Conservation (phyloP, 2,329 filamentous ascomycete species). For the Leptosphaerulina australis region DNA sequence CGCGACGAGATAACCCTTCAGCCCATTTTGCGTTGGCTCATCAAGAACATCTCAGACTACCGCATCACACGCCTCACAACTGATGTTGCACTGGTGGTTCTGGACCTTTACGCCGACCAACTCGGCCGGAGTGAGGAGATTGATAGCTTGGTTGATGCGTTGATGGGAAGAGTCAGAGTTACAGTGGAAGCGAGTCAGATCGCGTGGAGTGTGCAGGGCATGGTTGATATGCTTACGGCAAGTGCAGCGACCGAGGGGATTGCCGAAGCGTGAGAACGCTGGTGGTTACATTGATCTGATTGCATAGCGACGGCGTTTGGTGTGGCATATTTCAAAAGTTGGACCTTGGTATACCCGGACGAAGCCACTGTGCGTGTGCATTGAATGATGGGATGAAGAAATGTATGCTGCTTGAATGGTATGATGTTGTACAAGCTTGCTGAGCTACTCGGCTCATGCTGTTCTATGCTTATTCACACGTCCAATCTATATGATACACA, state of each 20-base stretch:
- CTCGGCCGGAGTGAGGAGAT: conserved; percentile 75
- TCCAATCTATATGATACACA: conserved; percentile 11
- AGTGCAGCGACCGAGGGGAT: conserved; percentile 53
- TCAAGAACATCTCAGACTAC: conserved; percentile 80
- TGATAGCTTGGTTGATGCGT: conserved; percentile 69
- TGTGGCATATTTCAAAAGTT: conserved; percentile 17
- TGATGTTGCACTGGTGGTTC: conserved; percentile 78
- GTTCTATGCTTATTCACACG: conserved; percentile 11
- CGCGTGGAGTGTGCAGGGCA: conserved; percentile 81
- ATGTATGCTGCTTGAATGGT: conserved; percentile 2
- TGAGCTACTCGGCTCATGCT: background rate
- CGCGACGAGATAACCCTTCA: conserved; percentile 82
- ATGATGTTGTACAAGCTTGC: conserved; percentile 18
- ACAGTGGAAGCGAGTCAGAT: conserved; percentile 85
- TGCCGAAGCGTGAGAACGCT: conserved; percentile 18
- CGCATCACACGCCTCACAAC: conserved; percentile 80
- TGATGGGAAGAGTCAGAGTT: conserved; percentile 72
- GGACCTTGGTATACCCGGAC: conserved; percentile 23
- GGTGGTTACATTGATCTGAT: conserved; percentile 3
- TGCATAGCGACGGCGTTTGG: conserved; percentile 49
- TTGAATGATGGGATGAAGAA: conserved; percentile 32
- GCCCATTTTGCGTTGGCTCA: conserved; percentile 83
- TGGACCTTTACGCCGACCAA: conserved; percentile 87
- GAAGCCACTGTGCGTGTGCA: conserved; percentile 23
- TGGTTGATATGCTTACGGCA: conserved; percentile 79